These are phyloP conservation scores for Fusarium nisikadoi DNA, from an alignment of 2,329 filamentous ascomycete species.

Conservation along the genomic window DNA sequence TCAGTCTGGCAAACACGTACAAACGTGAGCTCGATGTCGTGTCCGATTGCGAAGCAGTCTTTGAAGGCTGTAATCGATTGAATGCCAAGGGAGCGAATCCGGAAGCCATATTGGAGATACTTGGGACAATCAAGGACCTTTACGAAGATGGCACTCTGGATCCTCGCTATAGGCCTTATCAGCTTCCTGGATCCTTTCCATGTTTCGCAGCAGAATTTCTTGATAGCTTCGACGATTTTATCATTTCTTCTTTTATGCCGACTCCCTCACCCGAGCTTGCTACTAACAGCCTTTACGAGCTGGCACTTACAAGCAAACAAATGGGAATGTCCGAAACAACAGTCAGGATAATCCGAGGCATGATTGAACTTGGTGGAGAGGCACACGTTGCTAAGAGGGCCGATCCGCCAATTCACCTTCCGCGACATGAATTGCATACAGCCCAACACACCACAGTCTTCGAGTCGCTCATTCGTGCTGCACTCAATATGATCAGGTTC, in stretches of 20 bases:
- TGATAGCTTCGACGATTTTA: rapidly evolving
- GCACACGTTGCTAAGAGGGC: neutral
- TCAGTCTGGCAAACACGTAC: rapidly evolving
- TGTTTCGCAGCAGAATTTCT: rapidly evolving
- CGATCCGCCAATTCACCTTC: rapidly evolving
- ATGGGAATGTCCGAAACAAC: rapidly evolving
- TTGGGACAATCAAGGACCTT: rapidly evolving
- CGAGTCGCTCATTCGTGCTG: neutral
- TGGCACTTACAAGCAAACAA: rapidly evolving
- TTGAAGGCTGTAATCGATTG: rapidly evolving
- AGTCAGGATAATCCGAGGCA: rapidly evolving
- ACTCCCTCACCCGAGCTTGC: rapidly evolving
- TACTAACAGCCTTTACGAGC: rapidly evolving
- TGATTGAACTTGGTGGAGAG: neutral
- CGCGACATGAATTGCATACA: rapidly evolving
- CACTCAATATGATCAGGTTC: too few relatives aligned
- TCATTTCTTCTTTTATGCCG: rapidly evolving
- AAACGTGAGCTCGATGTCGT: rapidly evolving
- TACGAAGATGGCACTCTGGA: rapidly evolving
- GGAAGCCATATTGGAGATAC: rapidly evolving
- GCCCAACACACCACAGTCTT: neutral
- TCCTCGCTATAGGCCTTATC: too few relatives aligned
- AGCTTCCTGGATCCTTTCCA: rapidly evolving
- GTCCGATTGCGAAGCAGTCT: too few relatives aligned
- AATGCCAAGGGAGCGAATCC: rapidly evolving